Conservation (phyloP, 768 basidiomycete genomes). For the Jaapia argillacea region DNA sequence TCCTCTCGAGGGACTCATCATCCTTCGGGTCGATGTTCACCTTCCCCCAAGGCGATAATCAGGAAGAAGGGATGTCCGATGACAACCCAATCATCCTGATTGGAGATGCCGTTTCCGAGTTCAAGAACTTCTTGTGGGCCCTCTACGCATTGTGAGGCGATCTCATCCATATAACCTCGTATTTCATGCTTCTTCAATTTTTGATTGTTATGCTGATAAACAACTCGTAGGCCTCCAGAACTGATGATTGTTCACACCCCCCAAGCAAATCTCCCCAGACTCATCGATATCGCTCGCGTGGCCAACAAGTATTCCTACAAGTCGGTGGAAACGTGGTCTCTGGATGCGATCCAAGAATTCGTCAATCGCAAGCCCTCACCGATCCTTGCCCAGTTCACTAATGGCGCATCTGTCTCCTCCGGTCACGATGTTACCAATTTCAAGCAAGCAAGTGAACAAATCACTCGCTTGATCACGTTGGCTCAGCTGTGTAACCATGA, state of each 20-base stretch:
- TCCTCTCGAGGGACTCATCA: conserved; percentile 49
- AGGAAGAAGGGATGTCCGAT: conserved; percentile 52
- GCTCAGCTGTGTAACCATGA: conserved; percentile 61
- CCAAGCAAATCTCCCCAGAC: conserved; percentile 38
- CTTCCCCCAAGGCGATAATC: conserved; percentile 44
- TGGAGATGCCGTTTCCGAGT: conserved; percentile 57
- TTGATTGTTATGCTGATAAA: neutral
- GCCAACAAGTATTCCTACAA: conserved; percentile 72
- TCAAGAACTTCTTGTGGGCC: conserved; percentile 66
- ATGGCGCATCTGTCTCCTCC: conserved; percentile 21
- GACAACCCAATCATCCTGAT: conserved; percentile 51
- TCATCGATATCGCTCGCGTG: conserved; percentile 55
- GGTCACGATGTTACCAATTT: conserved; percentile 6
- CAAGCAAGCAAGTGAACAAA: conserved; percentile 16
- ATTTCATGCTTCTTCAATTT: neutral
- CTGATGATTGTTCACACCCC: conserved; percentile 36
- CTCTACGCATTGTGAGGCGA: conserved; percentile 61
- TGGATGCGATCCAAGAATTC: conserved; percentile 63
- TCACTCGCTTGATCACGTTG: conserved; percentile 52
- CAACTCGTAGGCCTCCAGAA: conserved; percentile 45
- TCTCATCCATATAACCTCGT: neutral
- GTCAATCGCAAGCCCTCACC: conserved; percentile 50
- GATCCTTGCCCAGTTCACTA: conserved; percentile 24
- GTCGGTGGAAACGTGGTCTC: conserved; percentile 63
- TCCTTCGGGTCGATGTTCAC: conserved; percentile 60